A percentile compares a stretch with the other conserved stretches of the same genome.
phyloP scores from a whole-genome alignment of 1,284 basidiomycete genomes.

The Ceratobasidium sp. region DNA sequence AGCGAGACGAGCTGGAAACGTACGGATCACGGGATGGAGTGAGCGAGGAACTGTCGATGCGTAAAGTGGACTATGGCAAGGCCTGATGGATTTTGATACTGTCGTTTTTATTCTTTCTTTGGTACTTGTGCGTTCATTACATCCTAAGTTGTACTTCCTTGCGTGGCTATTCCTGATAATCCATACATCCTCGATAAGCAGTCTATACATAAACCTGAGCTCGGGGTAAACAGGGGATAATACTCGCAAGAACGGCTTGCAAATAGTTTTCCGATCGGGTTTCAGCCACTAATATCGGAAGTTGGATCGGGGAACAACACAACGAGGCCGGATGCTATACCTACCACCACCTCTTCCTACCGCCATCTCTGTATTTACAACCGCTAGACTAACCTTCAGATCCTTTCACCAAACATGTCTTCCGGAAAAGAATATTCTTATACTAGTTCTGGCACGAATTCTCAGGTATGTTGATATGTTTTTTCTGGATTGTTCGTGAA shows the following conservation, averaged over 20 bases:
- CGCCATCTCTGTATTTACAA: background rate
- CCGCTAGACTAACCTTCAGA: background rate
- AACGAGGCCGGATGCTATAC: too few species aligned
- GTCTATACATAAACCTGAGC: too few species aligned
- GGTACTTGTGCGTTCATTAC: background rate
- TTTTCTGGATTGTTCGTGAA: background rate
- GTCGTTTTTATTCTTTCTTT: conserved; percentile 3
- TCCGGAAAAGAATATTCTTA: conserved; percentile 37
- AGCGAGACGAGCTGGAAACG: conserved; percentile 15
- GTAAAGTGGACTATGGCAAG: conserved; percentile 6
- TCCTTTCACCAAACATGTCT: background rate
- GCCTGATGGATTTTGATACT: background rate
- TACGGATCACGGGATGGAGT: conserved; percentile 22
- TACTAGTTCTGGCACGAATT: conserved; percentile 29
- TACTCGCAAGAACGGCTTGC: too few species aligned
- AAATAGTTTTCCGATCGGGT: too few species aligned
- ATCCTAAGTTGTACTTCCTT: background rate
- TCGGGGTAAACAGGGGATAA: too few species aligned
- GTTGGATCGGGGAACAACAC: too few species aligned
- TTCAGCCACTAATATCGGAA: too few species aligned
- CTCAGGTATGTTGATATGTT: conserved; percentile 3
- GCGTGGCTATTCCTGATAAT: background rate
- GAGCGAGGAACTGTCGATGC: conserved; percentile 26
- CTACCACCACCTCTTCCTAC: too few species aligned
- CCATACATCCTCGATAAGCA: background rate